Percentiles rank a stretch among this genome's conserved stretches.
Conservation (phyloP, 441 rosid species). For the Isatis lusitanica region DNA sequence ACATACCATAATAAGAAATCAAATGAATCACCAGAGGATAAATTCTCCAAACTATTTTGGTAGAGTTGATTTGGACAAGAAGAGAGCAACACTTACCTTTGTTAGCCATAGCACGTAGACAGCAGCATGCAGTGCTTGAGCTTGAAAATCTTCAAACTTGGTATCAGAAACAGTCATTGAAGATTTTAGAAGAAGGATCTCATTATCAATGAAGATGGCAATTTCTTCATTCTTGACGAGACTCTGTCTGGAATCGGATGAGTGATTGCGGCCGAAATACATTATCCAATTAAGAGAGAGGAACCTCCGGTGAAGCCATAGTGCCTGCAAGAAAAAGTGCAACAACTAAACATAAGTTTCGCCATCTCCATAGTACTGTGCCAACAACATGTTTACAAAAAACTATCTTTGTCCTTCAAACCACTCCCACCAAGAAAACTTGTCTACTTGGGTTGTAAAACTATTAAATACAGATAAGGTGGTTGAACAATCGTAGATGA, state of each 20-base stretch:
- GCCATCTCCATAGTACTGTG: not conserved
- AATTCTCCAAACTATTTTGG: not conserved
- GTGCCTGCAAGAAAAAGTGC: slow-evolving; percentile 50
- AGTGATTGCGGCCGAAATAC: slow-evolving; percentile 39
- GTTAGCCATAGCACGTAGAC: slow-evolving; percentile 71
- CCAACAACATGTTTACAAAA: not conserved
- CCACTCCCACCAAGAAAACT: not conserved
- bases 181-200: slow-evolving; percentile 51
- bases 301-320: slow-evolving; percentile 88
- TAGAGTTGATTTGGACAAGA: not conserved
- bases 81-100: slow-evolving; percentile 48
- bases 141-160: slow-evolving; percentile 67
- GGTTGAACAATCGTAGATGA: too few relatives aligned
- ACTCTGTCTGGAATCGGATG: slow-evolving; percentile 16
- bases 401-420: not conserved
- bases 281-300: slow-evolving; percentile 60
- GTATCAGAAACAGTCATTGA: slow-evolving; percentile 50
- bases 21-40: not conserved
- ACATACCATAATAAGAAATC: slow-evolving; percentile 14
- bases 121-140: slow-evolving; percentile 63
- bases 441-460: too few relatives aligned
- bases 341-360: slow-evolving; percentile 17
- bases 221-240: slow-evolving; percentile 22
- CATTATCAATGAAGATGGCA: slow-evolving; percentile 51
- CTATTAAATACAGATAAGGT: too few relatives aligned